Evolutionary conservation across 2,329 filamentous ascomycete species (phyloP).

Genomic region (Colletotrichum sp.): DNA sequence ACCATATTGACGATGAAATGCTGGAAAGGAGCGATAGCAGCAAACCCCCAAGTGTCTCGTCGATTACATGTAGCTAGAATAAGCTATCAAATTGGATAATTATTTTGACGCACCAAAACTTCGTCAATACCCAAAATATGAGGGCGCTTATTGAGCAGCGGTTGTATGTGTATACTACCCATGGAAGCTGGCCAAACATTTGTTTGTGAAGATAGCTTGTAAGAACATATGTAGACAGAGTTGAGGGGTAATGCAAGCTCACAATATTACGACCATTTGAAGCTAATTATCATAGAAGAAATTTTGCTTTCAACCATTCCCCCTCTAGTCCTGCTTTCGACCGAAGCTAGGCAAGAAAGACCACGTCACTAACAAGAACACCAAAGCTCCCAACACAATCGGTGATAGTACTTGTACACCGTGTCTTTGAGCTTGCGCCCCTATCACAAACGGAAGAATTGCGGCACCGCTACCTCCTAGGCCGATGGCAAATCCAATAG

Average conservation of each 20-base stretch:
- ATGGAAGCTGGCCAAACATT: not conserved
- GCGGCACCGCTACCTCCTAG: constrained; percentile 77
- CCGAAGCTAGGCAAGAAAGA: constrained; percentile 44
- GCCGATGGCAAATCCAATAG: constrained; percentile 78
- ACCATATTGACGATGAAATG: not conserved
- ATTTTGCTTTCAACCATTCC: not conserved
- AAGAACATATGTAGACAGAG: not conserved
- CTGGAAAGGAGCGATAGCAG: not conserved
- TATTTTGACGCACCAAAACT: not conserved
- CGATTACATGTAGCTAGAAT: not conserved
- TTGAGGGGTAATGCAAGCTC: not conserved
- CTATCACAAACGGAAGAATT: constrained; percentile 67
- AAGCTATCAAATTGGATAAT: not conserved
- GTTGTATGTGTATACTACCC: not conserved
- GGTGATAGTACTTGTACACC: constrained; percentile 63
- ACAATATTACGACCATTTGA: not conserved
- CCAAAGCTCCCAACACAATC: constrained; percentile 55
- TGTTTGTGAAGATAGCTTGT: not conserved
- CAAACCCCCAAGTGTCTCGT: not conserved
- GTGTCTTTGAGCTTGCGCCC: constrained; percentile 64
- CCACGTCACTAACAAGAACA: constrained; percentile 49
- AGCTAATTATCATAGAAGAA: not conserved
- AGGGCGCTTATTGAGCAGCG: not conserved
- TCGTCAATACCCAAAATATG: not conserved
- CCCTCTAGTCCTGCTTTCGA: constrained; percentile 37